Evolutionary conservation across 2,329 filamentous ascomycete genomes (phyloP), one percentile per base, ranked within the genome.

Genomic region (Ceratocystis smalleyi): DNA sequence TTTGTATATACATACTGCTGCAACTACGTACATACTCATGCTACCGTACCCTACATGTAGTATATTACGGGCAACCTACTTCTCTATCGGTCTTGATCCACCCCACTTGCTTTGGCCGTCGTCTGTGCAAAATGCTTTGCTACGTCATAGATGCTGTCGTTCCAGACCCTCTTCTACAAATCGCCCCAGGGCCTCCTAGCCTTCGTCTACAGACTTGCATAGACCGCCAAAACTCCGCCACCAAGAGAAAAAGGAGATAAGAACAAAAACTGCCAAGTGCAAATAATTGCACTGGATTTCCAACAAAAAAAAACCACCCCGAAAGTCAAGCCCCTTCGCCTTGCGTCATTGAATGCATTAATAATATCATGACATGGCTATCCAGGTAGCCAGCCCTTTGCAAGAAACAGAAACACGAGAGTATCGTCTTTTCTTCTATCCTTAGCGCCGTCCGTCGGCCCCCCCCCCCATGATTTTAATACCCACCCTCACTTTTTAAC

Each of bases 401-500:
- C 10, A 40, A 3, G 35, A 12, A 40, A 40, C 3, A 40, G 10
- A 40, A 40, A 40, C 35, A 40, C 10, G 1, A 32, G 51, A n/a
- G 2, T 0, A 55, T 10, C 8, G 30, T 5, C 10, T 55, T n/a
- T 17, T 15, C 22, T 8, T 49, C 45, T 17, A 22, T 24, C 22
- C n/a, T 49, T 15, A 24, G 10, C 35, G 15, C 45, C n/a, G n/a
- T n/a, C n/a, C n/a, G n/a, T n/a, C n/a, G n/a, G n/a, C n/a, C n/a
- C n/a, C n/a, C n/a, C n/a, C 45, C 17, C 45, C n/a, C n/a, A 19
- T 24, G 22, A n/a, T 19, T 22, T 24, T 10, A 7, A 3, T 22
- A 22, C 5, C n/a, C 45, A 49, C 45, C 22, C n/a, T 77, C 72
- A 84, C 72, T 83, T 85, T 75, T 81, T 85, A 8, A 76, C 73